phyloP scores from a whole-genome alignment of 2,329 filamentous ascomycete species.

The Gnomoniopsis smithogilvyi region DNA sequence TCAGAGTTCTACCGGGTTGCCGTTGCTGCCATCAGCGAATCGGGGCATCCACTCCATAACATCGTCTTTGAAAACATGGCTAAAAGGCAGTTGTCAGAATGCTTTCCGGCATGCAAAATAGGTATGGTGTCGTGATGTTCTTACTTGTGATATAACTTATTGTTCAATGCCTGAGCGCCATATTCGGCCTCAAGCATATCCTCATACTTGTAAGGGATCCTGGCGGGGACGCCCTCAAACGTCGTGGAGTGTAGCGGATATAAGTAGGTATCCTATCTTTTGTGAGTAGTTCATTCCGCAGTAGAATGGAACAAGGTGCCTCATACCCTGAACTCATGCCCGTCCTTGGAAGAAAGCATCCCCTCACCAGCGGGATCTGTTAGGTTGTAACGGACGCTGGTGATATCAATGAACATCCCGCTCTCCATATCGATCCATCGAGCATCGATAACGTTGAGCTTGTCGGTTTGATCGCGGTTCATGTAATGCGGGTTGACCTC shows the following conservation, averaged over 20 bases:
- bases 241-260: constrained; percentile 67
- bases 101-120: too few species aligned
- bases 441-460: constrained; percentile 43
- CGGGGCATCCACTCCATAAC: constrained; percentile 31
- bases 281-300: constrained; percentile 1
- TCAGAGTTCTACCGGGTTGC: too few species aligned
- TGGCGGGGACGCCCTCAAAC: constrained; percentile 64
- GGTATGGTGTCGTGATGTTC: too few species aligned
- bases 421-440: constrained; percentile 46
- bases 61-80: constrained; percentile 38
- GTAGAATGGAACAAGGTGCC: neutral
- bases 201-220: constrained; percentile 62
- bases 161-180: constrained; percentile 44
- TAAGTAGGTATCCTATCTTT: constrained; percentile 50
- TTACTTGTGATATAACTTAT: constrained; percentile 51
- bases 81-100: constrained; percentile 23
- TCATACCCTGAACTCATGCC: constrained; percentile 45
- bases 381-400: constrained; percentile 45
- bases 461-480: constrained; percentile 35
- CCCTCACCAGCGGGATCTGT: constrained; percentile 40
- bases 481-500: constrained; percentile 44
- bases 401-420: constrained; percentile 50
- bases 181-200: constrained; percentile 60
- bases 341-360: constrained; percentile 48
- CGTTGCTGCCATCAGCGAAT: neutral